Percentiles rank a stretch among this genome's conserved stretches.
Conservation (phyloP, 495 filamentous ascomycete species). For the Tuber calosporum region DNA sequence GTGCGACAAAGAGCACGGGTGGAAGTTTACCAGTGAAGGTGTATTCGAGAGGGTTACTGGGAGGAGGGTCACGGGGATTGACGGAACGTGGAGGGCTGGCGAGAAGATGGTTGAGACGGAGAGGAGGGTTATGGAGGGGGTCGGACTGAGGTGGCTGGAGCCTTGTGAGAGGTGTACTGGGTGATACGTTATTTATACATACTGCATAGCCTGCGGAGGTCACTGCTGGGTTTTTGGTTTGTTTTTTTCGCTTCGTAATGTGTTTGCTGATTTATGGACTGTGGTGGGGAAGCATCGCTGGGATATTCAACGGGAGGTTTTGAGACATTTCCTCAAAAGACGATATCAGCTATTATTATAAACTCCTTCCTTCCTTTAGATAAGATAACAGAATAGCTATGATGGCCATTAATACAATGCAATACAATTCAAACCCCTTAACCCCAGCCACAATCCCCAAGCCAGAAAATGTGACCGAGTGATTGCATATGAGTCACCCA, state of each 20-base stretch:
- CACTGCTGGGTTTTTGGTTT: background rate
- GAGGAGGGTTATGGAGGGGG: conserved; percentile 66
- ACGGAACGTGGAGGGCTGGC: conserved; percentile 47
- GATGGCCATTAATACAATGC: background rate
- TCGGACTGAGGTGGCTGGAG: conserved; percentile 66
- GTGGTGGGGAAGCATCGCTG: background rate
- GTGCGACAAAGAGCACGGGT: conserved; percentile 61
- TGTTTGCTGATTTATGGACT: background rate
- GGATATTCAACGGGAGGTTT: background rate
- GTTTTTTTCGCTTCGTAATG: background rate
- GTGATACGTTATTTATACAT: conserved; percentile 2
- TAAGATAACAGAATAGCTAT: background rate
- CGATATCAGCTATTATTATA: background rate
- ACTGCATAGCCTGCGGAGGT: background rate
- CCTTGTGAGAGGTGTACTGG: conserved; percentile 47
- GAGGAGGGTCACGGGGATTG: conserved; percentile 54
- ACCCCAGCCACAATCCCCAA: background rate
- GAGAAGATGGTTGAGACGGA: conserved; percentile 55
- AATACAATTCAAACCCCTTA: background rate
- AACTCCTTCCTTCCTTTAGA: background rate
- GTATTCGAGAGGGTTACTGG: conserved; percentile 61
- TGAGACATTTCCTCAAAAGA: background rate
- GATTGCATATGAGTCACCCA: background rate
- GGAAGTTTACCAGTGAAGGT: conserved; percentile 90
- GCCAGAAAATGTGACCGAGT: background rate